Evolutionary conservation across 805 yeast genomes (phyloP).

Genomic region (Starmerella apicola): DNA sequence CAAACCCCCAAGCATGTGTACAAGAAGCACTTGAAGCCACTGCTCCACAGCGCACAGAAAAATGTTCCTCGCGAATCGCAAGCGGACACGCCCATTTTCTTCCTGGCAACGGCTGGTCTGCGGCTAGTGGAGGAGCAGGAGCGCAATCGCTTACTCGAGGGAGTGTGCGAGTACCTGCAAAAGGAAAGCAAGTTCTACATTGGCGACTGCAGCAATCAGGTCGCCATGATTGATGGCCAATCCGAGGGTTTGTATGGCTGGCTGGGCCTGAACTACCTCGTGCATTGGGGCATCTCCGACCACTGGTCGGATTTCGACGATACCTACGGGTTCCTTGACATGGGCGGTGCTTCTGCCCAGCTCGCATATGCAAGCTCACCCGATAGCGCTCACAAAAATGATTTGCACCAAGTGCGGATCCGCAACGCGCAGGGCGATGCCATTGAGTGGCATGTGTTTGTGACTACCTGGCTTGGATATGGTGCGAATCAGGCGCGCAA

Average conservation of each 20-base stretch:
- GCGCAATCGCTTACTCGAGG: slow-evolving; percentile 41
- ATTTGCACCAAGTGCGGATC: slow-evolving; percentile 52
- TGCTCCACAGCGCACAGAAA: slow-evolving; percentile 55
- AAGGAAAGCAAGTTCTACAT: slow-evolving; percentile 45
- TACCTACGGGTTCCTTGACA: slow-evolving; percentile 87
- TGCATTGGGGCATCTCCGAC: slow-evolving; percentile 36
- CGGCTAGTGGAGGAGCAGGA: slow-evolving; percentile 50
- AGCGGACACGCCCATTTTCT: slow-evolving; percentile 65
- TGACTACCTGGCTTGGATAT: slow-evolving; percentile 93
- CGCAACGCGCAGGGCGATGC: slow-evolving; percentile 57
- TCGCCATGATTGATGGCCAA: slow-evolving; percentile 84
- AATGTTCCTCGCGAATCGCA: slow-evolving; percentile 55
- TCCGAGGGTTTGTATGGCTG: slow-evolving; percentile 94
- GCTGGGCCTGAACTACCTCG: slow-evolving; percentile 78
- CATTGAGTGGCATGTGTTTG: slow-evolving; percentile 77
- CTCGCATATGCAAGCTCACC: slow-evolving; percentile 71
- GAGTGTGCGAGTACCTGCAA: slow-evolving; percentile 48
- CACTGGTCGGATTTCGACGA: slow-evolving; percentile 20
- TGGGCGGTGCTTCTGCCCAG: slow-evolving; percentile 99
- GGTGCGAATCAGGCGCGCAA: slow-evolving; percentile 91
- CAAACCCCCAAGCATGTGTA: slow-evolving; percentile 46
- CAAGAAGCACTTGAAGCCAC: slow-evolving; percentile 51
- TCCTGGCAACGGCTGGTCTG: slow-evolving; percentile 98
- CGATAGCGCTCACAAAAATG: slow-evolving; percentile 45
- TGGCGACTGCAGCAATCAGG: slow-evolving; percentile 51